Evolutionary conservation across 75 land plant species (phyloP), one percentile per base, ranked within the genome.

Genomic region (Ceratopteris richardii): DNA sequence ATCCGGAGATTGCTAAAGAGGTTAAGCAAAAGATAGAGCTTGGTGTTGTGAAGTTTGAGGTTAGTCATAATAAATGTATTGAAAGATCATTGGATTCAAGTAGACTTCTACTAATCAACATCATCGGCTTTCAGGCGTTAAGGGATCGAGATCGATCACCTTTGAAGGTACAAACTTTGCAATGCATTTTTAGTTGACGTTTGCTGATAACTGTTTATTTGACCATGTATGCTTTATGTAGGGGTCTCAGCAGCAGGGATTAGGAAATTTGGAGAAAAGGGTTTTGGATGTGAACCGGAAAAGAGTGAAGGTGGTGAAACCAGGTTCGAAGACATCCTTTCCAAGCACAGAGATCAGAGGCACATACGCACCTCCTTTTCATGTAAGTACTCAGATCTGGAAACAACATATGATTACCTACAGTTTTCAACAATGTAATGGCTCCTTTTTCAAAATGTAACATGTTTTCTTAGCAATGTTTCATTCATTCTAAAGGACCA

Each of bases 31-130:
- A 86, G 88, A 65, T 95, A 23, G 99, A 90, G 40, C 76, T 84
- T 68, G 99, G 99, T 19, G 77, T 85, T 25, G 88, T 90, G 46
- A 95, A 90, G 55, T 95, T 95, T 80, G 99, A 95, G 96, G 96
- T 83, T 31, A 61, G 26, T 0, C n/a, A 33, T 48, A 22, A 4
- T 33, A 3, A 33, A 9, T 33, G 37, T 33, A n/a, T n/a, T n/a
- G n/a, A n/a, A n/a, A n/a, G n/a, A n/a, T n/a, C n/a, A n/a, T n/a
- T n/a, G n/a, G n/a, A n/a, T n/a, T n/a, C n/a, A n/a, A n/a, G n/a
- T n/a, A n/a, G n/a, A n/a, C n/a, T n/a, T n/a, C n/a, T n/a, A n/a
- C n/a, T n/a, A n/a, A n/a, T n/a, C n/a, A n/a, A n/a, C n/a, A n/a
- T n/a, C n/a, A 30, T 76, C 46, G 53, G 29, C 13, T 14, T 51